A percentile compares a stretch with the other conserved stretches of the same genome.
phyloP scores from a whole-genome alignment of 1,284 basidiomycete species.

The Fistulinella cinereoalba region DNA sequence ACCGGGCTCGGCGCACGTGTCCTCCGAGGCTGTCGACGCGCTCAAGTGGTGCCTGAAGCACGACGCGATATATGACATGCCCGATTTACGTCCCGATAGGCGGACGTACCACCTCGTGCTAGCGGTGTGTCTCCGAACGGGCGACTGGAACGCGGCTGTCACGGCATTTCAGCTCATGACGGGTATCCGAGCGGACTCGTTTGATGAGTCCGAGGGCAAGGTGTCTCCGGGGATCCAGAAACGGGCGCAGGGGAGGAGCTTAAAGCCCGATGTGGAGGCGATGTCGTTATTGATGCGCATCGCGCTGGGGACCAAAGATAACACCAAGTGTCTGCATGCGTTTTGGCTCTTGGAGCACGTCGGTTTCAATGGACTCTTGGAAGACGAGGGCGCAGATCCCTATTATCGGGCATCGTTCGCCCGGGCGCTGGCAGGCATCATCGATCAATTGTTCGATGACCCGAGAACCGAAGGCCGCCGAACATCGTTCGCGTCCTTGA shows the following conservation, averaged over 20 bases:
- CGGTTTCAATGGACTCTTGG: slow-evolving; percentile 35
- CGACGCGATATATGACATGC: slow-evolving; percentile 39
- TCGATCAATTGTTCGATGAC: slow-evolving; percentile 20
- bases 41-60: slow-evolving; percentile 64
- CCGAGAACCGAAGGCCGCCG: slow-evolving; percentile 15
- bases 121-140: slow-evolving; percentile 53
- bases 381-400: slow-evolving; percentile 5
- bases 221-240: slow-evolving; percentile 37
- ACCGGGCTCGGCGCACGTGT: slow-evolving; percentile 29
- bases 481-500: slow-evolving; percentile 20
- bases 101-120: slow-evolving; percentile 58
- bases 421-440: slow-evolving; percentile 15
- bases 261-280: slow-evolving; percentile 46
- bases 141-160: slow-evolving; percentile 58
- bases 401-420: slow-evolving; percentile 33
- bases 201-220: slow-evolving; percentile 44
- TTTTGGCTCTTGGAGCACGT: slow-evolving; percentile 53
- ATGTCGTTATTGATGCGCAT: slow-evolving; percentile 53
- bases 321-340: slow-evolving; percentile 51
- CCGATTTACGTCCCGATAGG: slow-evolving; percentile 46
- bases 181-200: slow-evolving; percentile 53
- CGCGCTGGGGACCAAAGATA: slow-evolving; percentile 48
- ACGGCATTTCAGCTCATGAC: slow-evolving; percentile 65
- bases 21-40: slow-evolving; percentile 45
- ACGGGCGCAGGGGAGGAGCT: slow-evolving; percentile 40